Percentiles rank a stretch among this genome's conserved stretches.
Evolutionary conservation across 306 rosid genomes (phyloP).

Genomic region (Acacia acuminata): DNA sequence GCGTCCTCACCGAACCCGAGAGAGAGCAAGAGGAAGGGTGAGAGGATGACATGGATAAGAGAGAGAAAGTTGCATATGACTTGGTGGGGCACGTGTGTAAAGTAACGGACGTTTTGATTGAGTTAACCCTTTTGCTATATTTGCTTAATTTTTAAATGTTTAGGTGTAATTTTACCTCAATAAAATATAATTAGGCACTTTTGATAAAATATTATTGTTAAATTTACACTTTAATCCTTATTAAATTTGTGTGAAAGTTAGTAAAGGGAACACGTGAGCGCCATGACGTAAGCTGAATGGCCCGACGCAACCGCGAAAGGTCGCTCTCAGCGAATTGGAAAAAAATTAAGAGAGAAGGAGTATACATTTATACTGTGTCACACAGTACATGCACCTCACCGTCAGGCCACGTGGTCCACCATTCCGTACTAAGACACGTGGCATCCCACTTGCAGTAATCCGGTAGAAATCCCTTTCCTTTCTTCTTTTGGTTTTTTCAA

Average conservation of each 20-base stretch:
- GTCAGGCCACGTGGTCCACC: neutral
- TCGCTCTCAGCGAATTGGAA: conserved; percentile 7
- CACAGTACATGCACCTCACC: conserved; percentile 23
- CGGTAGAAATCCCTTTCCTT: neutral
- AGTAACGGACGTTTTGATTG: no score
- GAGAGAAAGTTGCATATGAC: no score
- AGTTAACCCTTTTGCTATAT: no score
- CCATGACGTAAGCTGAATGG: conserved; percentile 9
- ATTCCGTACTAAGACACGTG: conserved; percentile 1
- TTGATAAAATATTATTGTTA: no score
- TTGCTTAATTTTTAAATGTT: no score
- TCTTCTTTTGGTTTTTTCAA: no score
- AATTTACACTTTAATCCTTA: no score
- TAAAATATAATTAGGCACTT: no score
- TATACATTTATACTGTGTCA: neutral
- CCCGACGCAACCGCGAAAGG: conserved; percentile 11
- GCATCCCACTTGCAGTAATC: conserved; percentile 2
- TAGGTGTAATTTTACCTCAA: no score
- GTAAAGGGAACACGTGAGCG: neutral
- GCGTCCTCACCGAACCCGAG: conserved; percentile 90
- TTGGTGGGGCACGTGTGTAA: no score
- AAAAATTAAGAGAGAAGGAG: no score
- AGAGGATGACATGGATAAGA: no score
- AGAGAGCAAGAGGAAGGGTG: neutral
- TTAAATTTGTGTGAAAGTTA: neutral